A percentile compares a stretch with the other conserved stretches of the same genome.
Evolutionary conservation across 805 yeast genomes (phyloP).

Genomic region (Metschnikowia picachoensis): DNA sequence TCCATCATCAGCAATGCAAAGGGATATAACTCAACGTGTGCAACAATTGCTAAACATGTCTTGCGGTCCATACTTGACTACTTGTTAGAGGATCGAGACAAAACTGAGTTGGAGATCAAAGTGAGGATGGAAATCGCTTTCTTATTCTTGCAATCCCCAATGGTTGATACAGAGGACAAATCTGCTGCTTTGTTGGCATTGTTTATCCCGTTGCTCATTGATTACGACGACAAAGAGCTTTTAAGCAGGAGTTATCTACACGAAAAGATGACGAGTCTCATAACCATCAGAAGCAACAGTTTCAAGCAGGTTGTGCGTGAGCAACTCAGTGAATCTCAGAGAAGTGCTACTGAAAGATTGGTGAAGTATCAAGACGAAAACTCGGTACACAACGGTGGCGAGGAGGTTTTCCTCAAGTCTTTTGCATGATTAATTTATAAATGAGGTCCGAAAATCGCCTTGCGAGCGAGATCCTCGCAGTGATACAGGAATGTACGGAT

Average conservation of each 20-base stretch:
- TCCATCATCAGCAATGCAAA: constrained; percentile 43
- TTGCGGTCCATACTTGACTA: constrained; percentile 38
- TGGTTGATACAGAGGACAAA: constrained; percentile 26
- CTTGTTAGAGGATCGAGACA: constrained; percentile 16
- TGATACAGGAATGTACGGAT: not conserved
- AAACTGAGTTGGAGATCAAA: constrained; percentile 23
- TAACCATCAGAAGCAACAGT: constrained; percentile 39
- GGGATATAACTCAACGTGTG: constrained; percentile 26
- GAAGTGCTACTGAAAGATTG: constrained; percentile 39
- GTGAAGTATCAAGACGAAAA: constrained; percentile 25
- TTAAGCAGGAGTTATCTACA: constrained; percentile 38
- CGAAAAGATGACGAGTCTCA: constrained; percentile 45
- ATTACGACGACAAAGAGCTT: constrained; percentile 17
- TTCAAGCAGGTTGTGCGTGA: constrained; percentile 48
- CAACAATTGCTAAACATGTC: constrained; percentile 43
- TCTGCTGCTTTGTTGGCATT: constrained; percentile 29
- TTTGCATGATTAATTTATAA: constrained; percentile 29
- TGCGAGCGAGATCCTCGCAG: not conserved
- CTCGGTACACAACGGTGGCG: constrained; percentile 8
- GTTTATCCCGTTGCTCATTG: constrained; percentile 36
- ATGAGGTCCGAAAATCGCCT: not conserved
- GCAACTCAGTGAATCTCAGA: constrained; percentile 38
- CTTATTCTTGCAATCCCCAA: constrained; percentile 36
- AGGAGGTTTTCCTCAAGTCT: constrained; percentile 47
- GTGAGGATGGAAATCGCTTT: constrained; percentile 48